These are phyloP conservation scores for Chalciporus piperatus DNA, from an alignment of 768 basidiomycete species.

Conservation along the genomic window DNA sequence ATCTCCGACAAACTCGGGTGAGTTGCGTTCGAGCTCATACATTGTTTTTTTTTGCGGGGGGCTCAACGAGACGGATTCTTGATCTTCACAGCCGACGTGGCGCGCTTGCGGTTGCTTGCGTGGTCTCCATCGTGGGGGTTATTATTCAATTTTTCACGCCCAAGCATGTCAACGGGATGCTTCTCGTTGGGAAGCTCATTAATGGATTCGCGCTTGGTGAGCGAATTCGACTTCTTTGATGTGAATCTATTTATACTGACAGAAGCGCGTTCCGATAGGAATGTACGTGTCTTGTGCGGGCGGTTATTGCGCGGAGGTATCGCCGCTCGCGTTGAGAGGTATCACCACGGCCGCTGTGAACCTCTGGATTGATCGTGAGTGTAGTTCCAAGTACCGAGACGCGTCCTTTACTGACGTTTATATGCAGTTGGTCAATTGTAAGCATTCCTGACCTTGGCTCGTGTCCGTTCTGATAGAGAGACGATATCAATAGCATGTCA, in stretches of 20 bases:
- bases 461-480: background rate
- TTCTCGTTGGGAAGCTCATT: constrained; percentile 25
- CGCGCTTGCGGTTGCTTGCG: constrained; percentile 20
- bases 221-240: background rate
- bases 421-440: constrained; percentile 24
- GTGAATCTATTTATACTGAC: too few relatives aligned
- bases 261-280: background rate
- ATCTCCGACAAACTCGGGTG: constrained; percentile 22
- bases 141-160: constrained; percentile 25
- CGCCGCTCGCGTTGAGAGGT: constrained; percentile 26
- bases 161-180: constrained; percentile 21
- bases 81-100: constrained; percentile 19
- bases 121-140: constrained; percentile 21
- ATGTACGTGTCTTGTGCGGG: constrained; percentile 26
- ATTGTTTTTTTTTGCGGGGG: too few relatives aligned
- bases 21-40: background rate
- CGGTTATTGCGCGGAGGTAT: constrained; percentile 28
- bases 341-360: constrained; percentile 25
- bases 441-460: background rate
- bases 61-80: too few relatives aligned
- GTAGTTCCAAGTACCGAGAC: background rate
- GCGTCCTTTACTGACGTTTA: background rate
- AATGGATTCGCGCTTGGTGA: constrained; percentile 26
- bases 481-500: constrained; percentile 13
- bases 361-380: constrained; percentile 25